A percentile compares a stretch with the other conserved stretches of the same genome.
These are phyloP conservation scores for Salvia hispanica DNA, from an alignment of 257 asterid genomes.

Conservation along the genomic window DNA sequence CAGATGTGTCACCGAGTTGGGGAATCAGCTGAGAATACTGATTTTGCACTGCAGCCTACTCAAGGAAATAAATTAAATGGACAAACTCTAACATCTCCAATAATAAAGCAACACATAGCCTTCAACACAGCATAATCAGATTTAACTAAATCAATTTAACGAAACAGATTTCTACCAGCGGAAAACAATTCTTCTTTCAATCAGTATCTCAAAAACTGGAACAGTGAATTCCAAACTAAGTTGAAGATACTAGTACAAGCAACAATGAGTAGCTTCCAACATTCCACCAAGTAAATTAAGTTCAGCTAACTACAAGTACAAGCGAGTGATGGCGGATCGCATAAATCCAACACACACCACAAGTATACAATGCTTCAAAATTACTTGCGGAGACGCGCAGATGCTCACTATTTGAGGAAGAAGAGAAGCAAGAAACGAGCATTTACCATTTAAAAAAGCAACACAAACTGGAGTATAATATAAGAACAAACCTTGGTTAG, in stretches of 20 bases:
- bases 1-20: conserved; percentile 55
- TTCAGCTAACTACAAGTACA: background rate
- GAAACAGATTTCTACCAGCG: background rate
- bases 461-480: background rate
- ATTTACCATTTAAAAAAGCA: background rate
- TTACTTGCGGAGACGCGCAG: background rate
- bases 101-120: background rate
- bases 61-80: background rate
- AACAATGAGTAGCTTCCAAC: conserved; percentile 15
- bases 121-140: background rate
- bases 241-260: background rate
- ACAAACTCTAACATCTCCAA: background rate
- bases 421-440: conserved; percentile 17
- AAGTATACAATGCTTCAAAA: background rate
- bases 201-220: conserved; percentile 1
- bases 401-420: background rate
- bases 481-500: conserved; percentile 43
- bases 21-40: conserved; percentile 50
- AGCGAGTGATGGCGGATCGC: background rate
- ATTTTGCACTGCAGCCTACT: conserved; percentile 49
- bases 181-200: conserved; percentile 3
- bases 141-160: background rate
- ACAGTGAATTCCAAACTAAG: background rate
- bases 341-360: background rate
- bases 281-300: conserved; percentile 8